Base-by-base conservation (phyloP, 768 basidiomycete genomes). In the Phlegmacium glaucopus region DNA sequence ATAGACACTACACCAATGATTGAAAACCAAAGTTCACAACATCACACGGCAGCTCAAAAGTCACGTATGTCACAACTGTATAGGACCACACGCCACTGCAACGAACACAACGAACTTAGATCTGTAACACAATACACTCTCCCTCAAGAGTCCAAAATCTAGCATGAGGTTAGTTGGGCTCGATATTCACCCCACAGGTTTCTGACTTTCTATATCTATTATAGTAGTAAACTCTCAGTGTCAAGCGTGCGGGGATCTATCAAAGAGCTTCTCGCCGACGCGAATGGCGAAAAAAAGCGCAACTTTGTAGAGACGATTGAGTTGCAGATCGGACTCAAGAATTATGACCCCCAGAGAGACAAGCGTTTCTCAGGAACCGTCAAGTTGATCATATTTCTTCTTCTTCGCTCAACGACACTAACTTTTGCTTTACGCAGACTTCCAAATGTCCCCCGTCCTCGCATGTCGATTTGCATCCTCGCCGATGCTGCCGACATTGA, bases 361-460 rank as follows among this genome's bases (percentile, higher is more conserved):
- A 99, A 98, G 80, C 96, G 96, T 92, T 98, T 99, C 90, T 94
- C 92, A 56, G 93, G 93, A 63, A 96, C 93, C 42, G 92, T 95
- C 74, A 95, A 94, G 94, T 94, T 56, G 51, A 79, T 68, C 25
- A 28, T 26, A 10, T 42, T 43, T 27, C 10, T 7, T 38, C 6
- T 44, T 25, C 22, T 26, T 42, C 40, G 25, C 30, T 9, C 11
- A 34, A 49, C 37, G 37, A 12, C 28, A 7, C 1, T 16, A 39
- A 42, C 57, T 52, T 54, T 56, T 22, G 40, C 39, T 32, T 6
- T 29, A 12, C 9, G 16, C 57, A 95, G 93, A 75, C 82, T 98
- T 39, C 96, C 95, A 61, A 82, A 96, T 68, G 85, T 98, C 60
- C 96, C 96, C 63, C 92, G 96, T 57, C 96, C 96, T 45, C 89